phyloP scores from a whole-genome alignment of 2,329 filamentous ascomycete genomes.

The Diaporthe capsici region DNA sequence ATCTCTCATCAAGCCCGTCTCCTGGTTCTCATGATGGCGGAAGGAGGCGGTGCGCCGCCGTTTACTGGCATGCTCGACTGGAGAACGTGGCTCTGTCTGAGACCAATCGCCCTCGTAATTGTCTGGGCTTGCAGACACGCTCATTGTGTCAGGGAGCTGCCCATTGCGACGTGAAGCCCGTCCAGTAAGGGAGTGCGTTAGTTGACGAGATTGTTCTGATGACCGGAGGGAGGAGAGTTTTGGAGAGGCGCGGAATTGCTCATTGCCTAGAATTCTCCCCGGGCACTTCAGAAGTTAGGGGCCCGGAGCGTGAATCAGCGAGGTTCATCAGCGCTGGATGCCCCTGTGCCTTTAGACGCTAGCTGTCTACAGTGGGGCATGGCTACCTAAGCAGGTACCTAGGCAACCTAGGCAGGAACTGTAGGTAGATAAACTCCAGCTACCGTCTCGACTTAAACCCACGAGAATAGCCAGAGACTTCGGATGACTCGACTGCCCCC shows the following conservation, averaged over 20 bases:
- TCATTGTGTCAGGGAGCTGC: conserved; percentile 13
- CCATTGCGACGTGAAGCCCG: neutral
- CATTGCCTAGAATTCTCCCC: neutral
- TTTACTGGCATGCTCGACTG: conserved; percentile 34
- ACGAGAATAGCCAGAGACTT: neutral
- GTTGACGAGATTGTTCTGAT: neutral
- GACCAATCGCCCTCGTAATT: conserved; percentile 32
- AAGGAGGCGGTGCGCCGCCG: conserved; percentile 32
- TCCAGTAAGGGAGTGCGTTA: no score
- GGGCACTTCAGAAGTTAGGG: neutral
- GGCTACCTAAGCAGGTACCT: neutral
- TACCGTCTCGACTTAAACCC: neutral
- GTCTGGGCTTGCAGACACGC: conserved; percentile 5
- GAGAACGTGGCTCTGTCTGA: conserved; percentile 10
- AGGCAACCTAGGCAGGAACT: neutral
- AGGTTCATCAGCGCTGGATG: neutral
- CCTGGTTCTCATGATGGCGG: conserved; percentile 33
- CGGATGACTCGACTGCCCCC: neutral
- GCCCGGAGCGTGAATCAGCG: neutral
- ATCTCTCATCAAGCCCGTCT: conserved; percentile 64
- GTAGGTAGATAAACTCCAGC: neutral
- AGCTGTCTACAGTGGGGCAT: neutral
- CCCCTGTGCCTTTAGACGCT: neutral
- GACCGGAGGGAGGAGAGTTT: neutral
- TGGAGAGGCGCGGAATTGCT: neutral